These are phyloP conservation scores for Digitaria exilis DNA, from an alignment of 202 grass and related monocot genomes.

Conservation along the genomic window DNA sequence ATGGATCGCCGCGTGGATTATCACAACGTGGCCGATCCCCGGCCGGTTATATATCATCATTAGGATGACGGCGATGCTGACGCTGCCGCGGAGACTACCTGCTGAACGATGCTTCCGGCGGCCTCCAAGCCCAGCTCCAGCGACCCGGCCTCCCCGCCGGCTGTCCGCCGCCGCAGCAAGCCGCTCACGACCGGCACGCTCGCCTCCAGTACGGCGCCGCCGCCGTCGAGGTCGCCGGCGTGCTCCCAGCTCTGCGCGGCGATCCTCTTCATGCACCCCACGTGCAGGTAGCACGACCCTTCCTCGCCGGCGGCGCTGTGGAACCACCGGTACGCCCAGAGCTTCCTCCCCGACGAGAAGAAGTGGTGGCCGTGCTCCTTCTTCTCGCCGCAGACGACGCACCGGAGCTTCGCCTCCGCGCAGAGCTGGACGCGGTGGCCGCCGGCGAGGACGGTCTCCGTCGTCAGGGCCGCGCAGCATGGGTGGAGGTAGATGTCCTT, in stretches of 20 bases:
- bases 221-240: not conserved
- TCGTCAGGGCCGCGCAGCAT: not conserved
- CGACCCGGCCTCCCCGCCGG: too few species aligned
- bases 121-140: too few species aligned
- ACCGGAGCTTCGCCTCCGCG: not conserved
- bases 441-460: not conserved
- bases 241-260: not conserved
- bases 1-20: too few species aligned
- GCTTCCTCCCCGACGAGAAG: not conserved
- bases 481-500: not conserved
- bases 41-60: too few species aligned
- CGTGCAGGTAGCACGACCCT: constrained; percentile 29
- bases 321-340: constrained; percentile 9
- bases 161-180: too few species aligned
- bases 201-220: not conserved
- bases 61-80: too few species aligned
- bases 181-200: not conserved
- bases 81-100: too few species aligned
- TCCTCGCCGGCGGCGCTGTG: not conserved
- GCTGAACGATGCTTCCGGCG: too few species aligned
- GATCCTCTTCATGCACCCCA: constrained; percentile 36
- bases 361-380: too few species aligned
- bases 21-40: too few species aligned
- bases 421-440: not conserved
- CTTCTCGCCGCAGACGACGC: not conserved